Conservation (phyloP, 1,284 basidiomycete genomes). For the Omphalotus olearius region DNA sequence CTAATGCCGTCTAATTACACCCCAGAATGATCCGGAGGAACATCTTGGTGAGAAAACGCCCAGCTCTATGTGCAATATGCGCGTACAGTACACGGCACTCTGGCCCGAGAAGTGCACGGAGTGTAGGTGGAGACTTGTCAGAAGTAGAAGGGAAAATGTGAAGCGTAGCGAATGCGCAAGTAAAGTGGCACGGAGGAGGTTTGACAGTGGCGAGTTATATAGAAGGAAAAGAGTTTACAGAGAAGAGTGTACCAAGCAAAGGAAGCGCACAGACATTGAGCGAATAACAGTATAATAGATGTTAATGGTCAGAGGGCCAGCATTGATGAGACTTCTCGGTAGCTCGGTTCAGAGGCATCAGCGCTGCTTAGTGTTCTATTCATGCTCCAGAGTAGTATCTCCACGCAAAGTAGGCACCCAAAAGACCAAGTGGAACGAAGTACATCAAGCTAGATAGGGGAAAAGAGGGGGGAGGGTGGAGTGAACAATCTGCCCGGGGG, state of each 20-base stretch:
- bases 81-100: not conserved
- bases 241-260: not conserved
- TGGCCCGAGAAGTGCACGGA: not conserved
- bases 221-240: not conserved
- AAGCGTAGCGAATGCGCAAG: not conserved
- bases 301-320: not conserved
- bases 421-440: slow-evolving; percentile 68
- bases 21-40: no score
- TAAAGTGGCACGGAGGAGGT: not conserved
- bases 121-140: not conserved
- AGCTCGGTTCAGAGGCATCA: not conserved
- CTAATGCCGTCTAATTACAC: no score
- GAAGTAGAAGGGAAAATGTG: not conserved
- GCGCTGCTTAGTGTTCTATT: slow-evolving; percentile 12
- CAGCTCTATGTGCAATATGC: not conserved
- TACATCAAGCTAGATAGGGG: slow-evolving; percentile 58
- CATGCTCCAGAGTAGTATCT: slow-evolving; percentile 58
- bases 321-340: not conserved
- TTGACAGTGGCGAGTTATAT: not conserved
- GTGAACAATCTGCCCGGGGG: slow-evolving; percentile 7
- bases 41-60: no score
- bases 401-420: slow-evolving; percentile 82
- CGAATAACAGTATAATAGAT: not conserved
- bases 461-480: slow-evolving; percentile 6
- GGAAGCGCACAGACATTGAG: not conserved